Conservation (phyloP, 176 grass and related monocot genomes). For the Raddia distichophylla region DNA sequence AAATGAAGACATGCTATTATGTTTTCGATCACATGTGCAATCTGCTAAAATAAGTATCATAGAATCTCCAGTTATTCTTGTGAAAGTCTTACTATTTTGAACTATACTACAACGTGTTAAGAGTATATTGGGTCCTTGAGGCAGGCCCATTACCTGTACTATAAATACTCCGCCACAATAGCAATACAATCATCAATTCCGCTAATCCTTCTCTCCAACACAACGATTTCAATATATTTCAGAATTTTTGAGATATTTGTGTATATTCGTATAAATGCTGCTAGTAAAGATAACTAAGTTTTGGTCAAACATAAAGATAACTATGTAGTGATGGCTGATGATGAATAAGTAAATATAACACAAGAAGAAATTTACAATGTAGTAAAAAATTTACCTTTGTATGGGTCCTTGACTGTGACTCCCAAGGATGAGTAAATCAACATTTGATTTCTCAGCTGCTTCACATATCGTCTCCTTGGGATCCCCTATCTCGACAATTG, state of each 20-base stretch:
- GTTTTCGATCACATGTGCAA: not conserved
- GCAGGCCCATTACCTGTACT: no score
- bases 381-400: constrained; percentile 47
- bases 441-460: constrained; percentile 53
- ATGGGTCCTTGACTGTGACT: constrained; percentile 66
- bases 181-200: no score
- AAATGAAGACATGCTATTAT: not conserved
- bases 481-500: constrained; percentile 61
- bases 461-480: constrained; percentile 74
- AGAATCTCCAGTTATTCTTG: not conserved
- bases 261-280: not conserved
- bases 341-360: not conserved
- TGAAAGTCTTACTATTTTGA: no score
- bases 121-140: no score
- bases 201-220: no score
- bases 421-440: constrained; percentile 70
- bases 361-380: not conserved
- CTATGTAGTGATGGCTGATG: not conserved
- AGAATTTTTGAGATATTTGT: not conserved
- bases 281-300: not conserved
- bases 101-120: no score
- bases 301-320: not conserved
- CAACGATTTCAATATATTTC: not conserved
- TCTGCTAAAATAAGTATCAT: not conserved
- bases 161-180: no score